Base-by-base conservation (phyloP, 306 rosid species). In the Vicia villosa region DNA sequence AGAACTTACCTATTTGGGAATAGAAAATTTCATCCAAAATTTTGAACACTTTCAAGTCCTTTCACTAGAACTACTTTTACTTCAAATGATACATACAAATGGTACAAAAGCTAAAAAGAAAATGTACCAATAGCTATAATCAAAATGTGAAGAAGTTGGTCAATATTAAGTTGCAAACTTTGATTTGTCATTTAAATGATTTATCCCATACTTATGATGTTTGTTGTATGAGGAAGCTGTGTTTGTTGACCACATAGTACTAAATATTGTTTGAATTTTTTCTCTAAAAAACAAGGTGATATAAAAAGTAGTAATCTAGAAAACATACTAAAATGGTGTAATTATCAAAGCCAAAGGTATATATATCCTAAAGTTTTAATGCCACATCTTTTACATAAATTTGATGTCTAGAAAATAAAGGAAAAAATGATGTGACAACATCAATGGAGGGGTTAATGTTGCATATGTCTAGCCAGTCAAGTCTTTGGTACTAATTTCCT, bases 21-120 rank as follows among this genome's bases (percentile, higher is more conserved):
- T 69, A 38, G 73, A 67, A 69, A 75, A 77, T 73, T 81, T 79
- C 59, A 77, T 76, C 72, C 79, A 40, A 70, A 74, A 81, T 77
- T 78, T 81, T 49, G 13, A 42, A 40, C 55, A 47, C 41, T 45
- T 37, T 41, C 8, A 57, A 79, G 68, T 57, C 77, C 34, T 72
- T 67, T 72, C 59, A 66, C 15, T 79, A 52, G 14, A 59, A 50
- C 74, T 45, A 46, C 74, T 73, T 73, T 74, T 79, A 68, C 84
- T 74, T 32, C 82, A 76, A 72, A 79, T 68, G 84, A 79, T 72
- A 68, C 74, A 73, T 83, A 60, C 82, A 83, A 79, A 62, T 76
- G 69, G 86, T 68, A 57, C 67, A 49, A 70, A 68, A 79, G 57
- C 69, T 32, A 83, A 76, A 66, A 79, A 16, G 22, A 50, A 50